These are phyloP conservation scores for Pyracantha coccinea DNA, from an alignment of 331 rosid species.

Conservation along the genomic window DNA sequence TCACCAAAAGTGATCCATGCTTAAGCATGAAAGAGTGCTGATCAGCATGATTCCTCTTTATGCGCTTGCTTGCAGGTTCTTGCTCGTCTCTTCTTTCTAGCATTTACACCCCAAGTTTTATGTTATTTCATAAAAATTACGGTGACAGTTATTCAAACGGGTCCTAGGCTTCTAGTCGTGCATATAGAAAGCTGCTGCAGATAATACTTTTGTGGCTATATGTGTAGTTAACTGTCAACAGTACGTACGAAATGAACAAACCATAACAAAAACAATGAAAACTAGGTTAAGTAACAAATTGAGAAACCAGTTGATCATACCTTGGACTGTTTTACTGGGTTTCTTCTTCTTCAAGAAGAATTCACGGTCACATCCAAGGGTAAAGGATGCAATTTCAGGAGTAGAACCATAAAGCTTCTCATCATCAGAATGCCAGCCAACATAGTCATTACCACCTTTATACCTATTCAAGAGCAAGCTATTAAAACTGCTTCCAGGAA, in stretches of 20 bases:
- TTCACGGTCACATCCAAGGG: constrained; percentile 87
- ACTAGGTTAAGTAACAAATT: not conserved
- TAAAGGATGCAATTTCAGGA: constrained; percentile 81
- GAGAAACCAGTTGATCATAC: constrained; percentile 19
- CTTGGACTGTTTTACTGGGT: constrained; percentile 34
- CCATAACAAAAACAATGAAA: not conserved
- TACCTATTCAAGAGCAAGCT: constrained; percentile 88
- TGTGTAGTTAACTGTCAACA: not conserved
- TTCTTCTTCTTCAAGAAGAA: constrained; percentile 73
- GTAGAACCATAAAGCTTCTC: constrained; percentile 79
- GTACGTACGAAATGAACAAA: not conserved
- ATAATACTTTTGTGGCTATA: not conserved
- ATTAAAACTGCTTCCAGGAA: constrained; percentile 86
- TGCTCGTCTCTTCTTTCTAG: constrained; percentile 35
- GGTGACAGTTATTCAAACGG: not conserved
- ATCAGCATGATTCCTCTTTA: constrained; percentile 41
- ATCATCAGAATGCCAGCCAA: constrained; percentile 95
- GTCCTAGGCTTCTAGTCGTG: not conserved
- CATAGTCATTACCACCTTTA: constrained; percentile 72
- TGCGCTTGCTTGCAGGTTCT: constrained; percentile 54
- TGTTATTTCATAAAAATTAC: not conserved
- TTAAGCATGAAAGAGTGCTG: constrained; percentile 61
- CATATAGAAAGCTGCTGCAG: not conserved
- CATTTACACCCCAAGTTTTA: not conserved
- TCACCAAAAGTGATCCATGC: constrained; percentile 88